A percentile compares a stretch with the other conserved stretches of the same genome.
These are phyloP conservation scores for Ganoderma boninense DNA, from an alignment of 1,284 basidiomycete genomes.

Conservation along the genomic window DNA sequence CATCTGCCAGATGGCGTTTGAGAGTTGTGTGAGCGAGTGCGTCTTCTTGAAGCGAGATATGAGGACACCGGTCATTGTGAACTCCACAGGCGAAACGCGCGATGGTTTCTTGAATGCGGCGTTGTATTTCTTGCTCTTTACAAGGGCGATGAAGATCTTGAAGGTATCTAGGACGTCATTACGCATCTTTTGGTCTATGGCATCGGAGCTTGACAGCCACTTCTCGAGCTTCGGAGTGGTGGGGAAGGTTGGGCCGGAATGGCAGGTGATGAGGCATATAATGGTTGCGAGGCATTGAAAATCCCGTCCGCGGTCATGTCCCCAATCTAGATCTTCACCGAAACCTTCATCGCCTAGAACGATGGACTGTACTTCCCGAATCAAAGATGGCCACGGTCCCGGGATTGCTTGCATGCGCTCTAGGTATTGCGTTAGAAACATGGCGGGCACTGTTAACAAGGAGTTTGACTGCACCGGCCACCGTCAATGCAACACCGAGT, in stretches of 20 bases:
- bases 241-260: constrained; percentile 44
- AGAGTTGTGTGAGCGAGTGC: constrained; percentile 51
- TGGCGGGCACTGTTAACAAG: neutral
- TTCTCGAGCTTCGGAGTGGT: constrained; percentile 48
- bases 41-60: constrained; percentile 47
- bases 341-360: constrained; percentile 52
- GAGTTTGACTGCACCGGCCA: constrained; percentile 48
- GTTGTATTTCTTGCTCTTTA: constrained; percentile 46
- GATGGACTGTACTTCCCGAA: constrained; percentile 50
- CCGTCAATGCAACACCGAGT: constrained; percentile 51
- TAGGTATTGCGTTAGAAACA: constrained; percentile 25
- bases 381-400: constrained; percentile 51
- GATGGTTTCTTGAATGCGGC: constrained; percentile 48
- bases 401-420: constrained; percentile 57
- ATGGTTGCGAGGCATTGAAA: constrained; percentile 55
- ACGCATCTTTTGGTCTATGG: constrained; percentile 42
- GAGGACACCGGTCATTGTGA: constrained; percentile 55
- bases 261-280: constrained; percentile 50
- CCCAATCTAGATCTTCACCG: constrained; percentile 54
- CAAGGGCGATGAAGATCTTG: constrained; percentile 50
- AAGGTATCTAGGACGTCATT: constrained; percentile 50
- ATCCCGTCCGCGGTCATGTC: constrained; percentile 54
- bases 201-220: constrained; percentile 45
- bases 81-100: constrained; percentile 57
- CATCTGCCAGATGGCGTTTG: constrained; percentile 51